Evolutionary conservation across 352 stramenopile genomes (phyloP), one percentile per base, ranked within the genome.

Genomic region (Phytophthora quininea): DNA sequence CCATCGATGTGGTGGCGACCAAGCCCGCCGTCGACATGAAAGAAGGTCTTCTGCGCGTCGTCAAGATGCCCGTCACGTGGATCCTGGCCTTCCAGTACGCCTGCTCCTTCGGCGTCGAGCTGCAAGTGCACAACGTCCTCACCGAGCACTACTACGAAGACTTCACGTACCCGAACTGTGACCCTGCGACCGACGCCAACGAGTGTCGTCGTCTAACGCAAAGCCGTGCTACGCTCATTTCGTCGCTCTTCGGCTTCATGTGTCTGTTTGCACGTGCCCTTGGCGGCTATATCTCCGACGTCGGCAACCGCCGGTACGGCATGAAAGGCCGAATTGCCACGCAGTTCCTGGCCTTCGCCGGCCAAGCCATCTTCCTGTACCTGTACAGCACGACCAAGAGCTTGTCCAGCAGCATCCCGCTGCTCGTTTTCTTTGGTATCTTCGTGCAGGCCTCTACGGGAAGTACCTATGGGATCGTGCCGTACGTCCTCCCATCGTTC

Each of bases 51-150:
- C 77, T 62, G 74, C 87, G 53, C n/a, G 92, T 80, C 1, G 32
- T 40, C 8, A 70, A 76, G 33, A 29, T 76, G 27, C 64, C 80
- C 2, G 96, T 95, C 67, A 97, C 90, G 7, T 98, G 93, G 94
- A 78, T 98, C 61, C 73, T 38, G 32, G 92, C 91, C 49, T 74
- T 97, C 65, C 90, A 98, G 65, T 98, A 98, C 55, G 94, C 88
- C 2, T 93, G 84, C 64, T 98, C 89, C 72, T 98, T 99, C 68
- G 96, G 96, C 47, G 85, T 98, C 40, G 95, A 98, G 67, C 75
- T 99, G 3, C 96, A 96, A 49, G 92, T 98, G 53, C 97, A 98
- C 82, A 98, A 98, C 70, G 90, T 93, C 40, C 87, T 96, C 38
- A 93, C 89, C 30, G 64, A 88, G 24, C 97, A 97, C 74, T 98